These are phyloP conservation scores for Ganoderma leucocontextum DNA, from an alignment of 1,284 basidiomycete species.

Conservation along the genomic window DNA sequence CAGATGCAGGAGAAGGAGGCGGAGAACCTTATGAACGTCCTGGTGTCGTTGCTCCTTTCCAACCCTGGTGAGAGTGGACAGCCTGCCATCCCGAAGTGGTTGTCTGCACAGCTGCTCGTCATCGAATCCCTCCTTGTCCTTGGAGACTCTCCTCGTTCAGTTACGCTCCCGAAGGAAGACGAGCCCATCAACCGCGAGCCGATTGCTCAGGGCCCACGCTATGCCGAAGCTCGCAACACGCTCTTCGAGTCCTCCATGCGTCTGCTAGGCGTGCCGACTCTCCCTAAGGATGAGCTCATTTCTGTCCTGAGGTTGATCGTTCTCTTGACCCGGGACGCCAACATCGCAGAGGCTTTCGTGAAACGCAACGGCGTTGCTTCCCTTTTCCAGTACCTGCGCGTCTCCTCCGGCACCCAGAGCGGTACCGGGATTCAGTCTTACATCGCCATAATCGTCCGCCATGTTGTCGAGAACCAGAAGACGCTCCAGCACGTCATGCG, in stretches of 20 bases:
- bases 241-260: slow-evolving; percentile 81
- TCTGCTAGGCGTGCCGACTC: slow-evolving; percentile 65
- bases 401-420: slow-evolving; percentile 52
- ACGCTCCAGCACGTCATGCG: slow-evolving; percentile 81
- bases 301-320: slow-evolving; percentile 84
- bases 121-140: slow-evolving; percentile 83
- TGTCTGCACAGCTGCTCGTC: slow-evolving; percentile 83
- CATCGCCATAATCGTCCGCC: slow-evolving; percentile 88
- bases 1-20: slow-evolving; percentile 54
- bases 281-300: slow-evolving; percentile 82
- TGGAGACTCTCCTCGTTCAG: slow-evolving; percentile 73
- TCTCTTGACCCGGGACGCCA: slow-evolving; percentile 78
- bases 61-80: slow-evolving; percentile 62
- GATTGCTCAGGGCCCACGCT: slow-evolving; percentile 63
- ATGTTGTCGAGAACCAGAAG: slow-evolving; percentile 83
- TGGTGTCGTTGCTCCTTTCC: slow-evolving; percentile 72
- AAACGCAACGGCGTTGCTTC: slow-evolving; percentile 66
- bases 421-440: slow-evolving; percentile 82
- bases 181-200: slow-evolving; percentile 65
- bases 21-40: slow-evolving; percentile 65
- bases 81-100: slow-evolving; percentile 77
- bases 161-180: slow-evolving; percentile 72
- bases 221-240: slow-evolving; percentile 65
- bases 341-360: slow-evolving; percentile 67
- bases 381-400: slow-evolving; percentile 74